Evolutionary conservation across 495 filamentous ascomycete genomes (phyloP), one percentile per base, ranked within the genome.

Genomic region (Wilcoxina mikolae): DNA sequence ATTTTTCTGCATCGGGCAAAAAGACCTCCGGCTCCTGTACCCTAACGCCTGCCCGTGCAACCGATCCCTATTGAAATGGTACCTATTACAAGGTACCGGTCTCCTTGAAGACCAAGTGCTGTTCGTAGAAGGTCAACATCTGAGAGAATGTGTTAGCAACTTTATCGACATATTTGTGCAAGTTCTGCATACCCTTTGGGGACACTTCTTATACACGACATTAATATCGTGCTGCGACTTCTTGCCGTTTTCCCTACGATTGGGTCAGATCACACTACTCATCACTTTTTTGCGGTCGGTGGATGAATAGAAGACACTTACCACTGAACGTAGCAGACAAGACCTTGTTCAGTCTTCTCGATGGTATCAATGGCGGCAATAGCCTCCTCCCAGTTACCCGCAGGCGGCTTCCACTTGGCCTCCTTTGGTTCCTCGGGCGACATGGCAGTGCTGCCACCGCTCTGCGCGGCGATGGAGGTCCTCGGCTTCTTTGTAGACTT

Each of bases 91-190:
- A 49, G 33, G 60, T 55, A 31, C 57, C 61, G 35, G 61, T 60
- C 25, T 65, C 62, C 39, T 65, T 65, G 31, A 65, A 65, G 27
- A 64, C 61, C 3, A 81, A 70, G 46, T 80, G 77, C 2, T 69
- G 71, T 55, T 81, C 77, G 58, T 80, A 81, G 50, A 79, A 81
- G 49, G 70, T 72, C 0, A 81, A 65, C 76, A 80, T 80, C 77
- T 79, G 43, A 0, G 57, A 10, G 24, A 28, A 45, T 17, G 17
- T 60, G 38, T 66, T 42, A 54, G 24, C 54, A 45, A 11, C 2
- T 33, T 43, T 2, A 2, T 28, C 10, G 29, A 53, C 28, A 24
- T n/a, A 22, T 38, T 12, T 42, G 17, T 27, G 48, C n/a, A 35
- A 42, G 41, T 31, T 33, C 17, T 12, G 23, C 63, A 27, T 64